Conservation (phyloP, 2,329 filamentous ascomycete species). For the Fusarium papillatum region DNA sequence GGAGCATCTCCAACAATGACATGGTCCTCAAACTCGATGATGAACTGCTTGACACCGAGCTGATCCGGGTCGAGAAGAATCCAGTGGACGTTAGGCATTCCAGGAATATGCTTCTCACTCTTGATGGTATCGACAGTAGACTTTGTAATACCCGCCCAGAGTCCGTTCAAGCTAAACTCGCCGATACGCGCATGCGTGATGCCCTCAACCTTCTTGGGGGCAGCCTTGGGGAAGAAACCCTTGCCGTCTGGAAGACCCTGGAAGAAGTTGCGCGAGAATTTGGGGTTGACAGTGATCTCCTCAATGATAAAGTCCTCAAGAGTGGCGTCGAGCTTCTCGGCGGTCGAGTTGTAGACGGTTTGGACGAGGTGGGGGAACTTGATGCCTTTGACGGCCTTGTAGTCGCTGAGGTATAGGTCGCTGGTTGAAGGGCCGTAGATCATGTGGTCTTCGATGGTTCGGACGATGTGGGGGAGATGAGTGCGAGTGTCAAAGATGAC, state of each 20-base stretch:
- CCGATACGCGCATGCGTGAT: conserved; percentile 14
- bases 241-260: background rate
- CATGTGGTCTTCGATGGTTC: conserved; percentile 14
- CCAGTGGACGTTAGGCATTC: conserved; percentile 18
- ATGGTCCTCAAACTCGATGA: conserved; percentile 31
- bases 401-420: conserved; percentile 24
- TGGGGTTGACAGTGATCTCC: background rate
- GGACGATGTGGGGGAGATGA: conserved; percentile 22
- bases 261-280: background rate
- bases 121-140: conserved; percentile 8
- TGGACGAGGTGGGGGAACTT: conserved; percentile 25
- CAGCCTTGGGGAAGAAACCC: conserved; percentile 10
- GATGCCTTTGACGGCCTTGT: conserved; percentile 9
- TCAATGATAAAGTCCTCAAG: conserved; percentile 30
- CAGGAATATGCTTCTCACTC: background rate
- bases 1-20: conserved; percentile 30
- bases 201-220: background rate
- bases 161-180: conserved; percentile 29
- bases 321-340: conserved; percentile 2
- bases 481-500: conserved; percentile 13
- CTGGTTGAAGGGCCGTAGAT: conserved; percentile 2
- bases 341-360: conserved; percentile 17
- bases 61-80: conserved; percentile 11
- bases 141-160: conserved; percentile 16
- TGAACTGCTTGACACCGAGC: conserved; percentile 26